These are phyloP conservation scores for Pseudogymnoascus sp. DNA, from an alignment of 2,329 filamentous ascomycete genomes.

Conservation along the genomic window DNA sequence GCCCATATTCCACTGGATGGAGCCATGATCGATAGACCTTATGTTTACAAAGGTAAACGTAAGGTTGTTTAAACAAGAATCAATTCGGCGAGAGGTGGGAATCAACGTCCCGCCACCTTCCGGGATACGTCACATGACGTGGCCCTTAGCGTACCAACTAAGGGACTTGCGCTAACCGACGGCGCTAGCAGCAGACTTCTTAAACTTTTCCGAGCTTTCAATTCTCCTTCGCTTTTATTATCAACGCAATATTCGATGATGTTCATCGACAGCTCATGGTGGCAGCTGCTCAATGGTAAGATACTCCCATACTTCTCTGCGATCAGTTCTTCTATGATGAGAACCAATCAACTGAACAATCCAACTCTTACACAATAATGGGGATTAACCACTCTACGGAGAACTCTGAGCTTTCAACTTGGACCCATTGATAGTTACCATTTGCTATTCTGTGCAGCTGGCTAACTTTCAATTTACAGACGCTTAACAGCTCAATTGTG, in stretches of 20 bases:
- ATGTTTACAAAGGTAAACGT: background rate
- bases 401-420: constrained; percentile 28
- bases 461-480: constrained; percentile 3
- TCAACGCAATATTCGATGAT: constrained; percentile 9
- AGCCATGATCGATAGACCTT: constrained; percentile 22
- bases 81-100: background rate
- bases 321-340: constrained; percentile 30
- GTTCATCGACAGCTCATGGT: constrained; percentile 7
- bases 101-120: constrained; percentile 4
- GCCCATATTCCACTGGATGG: constrained; percentile 26
- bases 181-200: constrained; percentile 11
- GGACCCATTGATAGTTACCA: background rate
- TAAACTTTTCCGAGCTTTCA: constrained; percentile 10
- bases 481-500: constrained; percentile 2
- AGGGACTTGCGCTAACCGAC: constrained; percentile 2
- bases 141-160: constrained; percentile 5
- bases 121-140: constrained; percentile 8
- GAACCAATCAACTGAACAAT: constrained; percentile 34
- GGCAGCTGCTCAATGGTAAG: constrained; percentile 13
- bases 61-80: constrained; percentile 1
- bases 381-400: constrained; percentile 29
- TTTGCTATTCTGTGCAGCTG: background rate
- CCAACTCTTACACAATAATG: constrained; percentile 35
- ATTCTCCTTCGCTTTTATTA: constrained; percentile 2
- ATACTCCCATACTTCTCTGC: constrained; percentile 12